Percentiles rank a stretch among this genome's conserved stretches.
Conservation (phyloP, 768 basidiomycete species). For the Boletus barrowsii region DNA sequence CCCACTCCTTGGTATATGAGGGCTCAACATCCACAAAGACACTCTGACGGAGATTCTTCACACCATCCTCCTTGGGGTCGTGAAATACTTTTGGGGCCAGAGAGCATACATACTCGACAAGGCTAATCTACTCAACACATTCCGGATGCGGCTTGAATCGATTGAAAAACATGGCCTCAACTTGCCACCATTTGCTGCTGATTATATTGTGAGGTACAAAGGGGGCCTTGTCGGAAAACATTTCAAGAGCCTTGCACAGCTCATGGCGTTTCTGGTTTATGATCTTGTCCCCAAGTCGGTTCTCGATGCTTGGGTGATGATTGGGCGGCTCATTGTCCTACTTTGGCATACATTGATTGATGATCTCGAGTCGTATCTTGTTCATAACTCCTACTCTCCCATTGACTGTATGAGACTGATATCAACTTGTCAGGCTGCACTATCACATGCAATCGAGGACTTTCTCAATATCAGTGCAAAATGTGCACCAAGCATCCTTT, state of each 20-base stretch:
- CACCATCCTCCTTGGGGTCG: conserved; percentile 32
- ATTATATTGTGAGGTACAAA: conserved; percentile 33
- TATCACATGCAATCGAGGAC: conserved; percentile 21
- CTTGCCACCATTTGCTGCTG: conserved; percentile 20
- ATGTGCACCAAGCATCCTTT: conserved; percentile 24
- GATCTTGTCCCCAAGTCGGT: conserved; percentile 26
- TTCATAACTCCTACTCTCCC: background rate
- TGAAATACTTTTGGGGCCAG: conserved; percentile 36
- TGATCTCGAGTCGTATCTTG: conserved; percentile 35
- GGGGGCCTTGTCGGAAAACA: conserved; percentile 32
- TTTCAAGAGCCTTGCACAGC: conserved; percentile 31
- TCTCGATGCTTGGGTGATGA: conserved; percentile 29
- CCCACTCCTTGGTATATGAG: conserved; percentile 11
- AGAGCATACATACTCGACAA: conserved; percentile 23
- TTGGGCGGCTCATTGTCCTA: conserved; percentile 35
- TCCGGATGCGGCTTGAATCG: conserved; percentile 26
- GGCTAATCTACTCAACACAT: conserved; percentile 8
- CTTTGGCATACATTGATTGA: conserved; percentile 44
- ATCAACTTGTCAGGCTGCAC: background rate
- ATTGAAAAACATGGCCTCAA: conserved; percentile 25
- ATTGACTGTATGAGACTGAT: too few relatives aligned
- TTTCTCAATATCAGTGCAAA: conserved; percentile 19
- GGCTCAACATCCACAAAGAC: conserved; percentile 31
- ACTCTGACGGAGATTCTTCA: conserved; percentile 35
- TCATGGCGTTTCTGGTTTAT: conserved; percentile 30